Base-by-base conservation (phyloP, 1,139 yeast genomes). In the Scheffersomyces insectosa region DNA sequence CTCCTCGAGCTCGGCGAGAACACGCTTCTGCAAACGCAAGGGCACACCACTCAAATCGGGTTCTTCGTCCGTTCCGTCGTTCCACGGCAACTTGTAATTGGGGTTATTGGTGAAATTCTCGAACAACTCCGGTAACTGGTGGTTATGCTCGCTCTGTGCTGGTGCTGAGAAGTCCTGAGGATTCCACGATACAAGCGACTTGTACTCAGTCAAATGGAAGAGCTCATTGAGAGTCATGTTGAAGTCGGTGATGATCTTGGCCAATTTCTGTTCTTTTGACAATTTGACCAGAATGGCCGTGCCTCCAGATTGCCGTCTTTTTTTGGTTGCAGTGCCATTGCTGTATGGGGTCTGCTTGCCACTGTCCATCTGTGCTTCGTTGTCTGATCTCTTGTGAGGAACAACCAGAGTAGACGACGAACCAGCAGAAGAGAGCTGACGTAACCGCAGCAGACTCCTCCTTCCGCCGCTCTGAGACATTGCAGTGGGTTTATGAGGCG, bases 161-260 rank as follows among this genome's bases (percentile, higher is more conserved):
- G 54, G 52, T 3, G 49, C 40, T 2, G 72, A 65, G 47, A 70
- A 70, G 38, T 75, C 80, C 5, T 60, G 53, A 0, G 90, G 89
- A 47, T 83, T 77, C 74, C 82, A 85, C 37, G 75, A 74, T 0
- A 77, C 80, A 14, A 85, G 63, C 2, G 89, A 77, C 34, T 77
- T 78, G 55, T 77, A 81, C 52, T 80, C 82, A 49, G 71, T 76
- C n/a, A 82, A 62, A 49, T 82, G 85, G 57, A 79, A 82, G 40
- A 82, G 62, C 50, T 80, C 79, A 59, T 63, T 83, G 47, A 59
- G 73, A 48, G 62, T 62, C 44, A 66, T 47, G 51, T 79, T 81
- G 51, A 79, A 78, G 33, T 71, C 68, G 11, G 78, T 66, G 12
- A 74, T 60, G 30, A 76, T 65, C 10, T 67, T 60, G 2, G 67